Base-by-base conservation (phyloP, 768 basidiomycete genomes). In the Boletus sensibilis region DNA sequence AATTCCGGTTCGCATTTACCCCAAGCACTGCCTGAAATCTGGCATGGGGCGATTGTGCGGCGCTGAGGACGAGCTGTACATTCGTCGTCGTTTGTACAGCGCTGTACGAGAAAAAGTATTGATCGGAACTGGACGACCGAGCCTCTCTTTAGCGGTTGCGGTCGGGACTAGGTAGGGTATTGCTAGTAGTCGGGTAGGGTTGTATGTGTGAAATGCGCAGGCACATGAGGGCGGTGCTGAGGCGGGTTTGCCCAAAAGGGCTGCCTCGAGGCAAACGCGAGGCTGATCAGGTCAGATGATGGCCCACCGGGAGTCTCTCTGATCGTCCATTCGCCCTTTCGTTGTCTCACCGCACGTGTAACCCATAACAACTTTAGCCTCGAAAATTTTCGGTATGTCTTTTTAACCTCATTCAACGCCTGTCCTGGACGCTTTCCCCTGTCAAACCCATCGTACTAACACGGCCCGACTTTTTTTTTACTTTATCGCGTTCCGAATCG, bases 231-330 rank as follows among this genome's bases (percentile, higher is more conserved):
- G 56, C 56, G 27, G 35, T 57, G 59, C 27, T n/a, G 34, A 5
- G 49, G 27, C 51, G 49, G 34, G 47, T 23, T 31, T 35, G 20
- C 59, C 27, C 42, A 60, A 60, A 43, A n/a, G 21, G 29, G 20
- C 45, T 8, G 67, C 69, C 69, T 62, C 65, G 69, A 71, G 69
- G 69, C 54, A 38, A 23, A 14, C 16, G 61, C 42, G 63, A 68
- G 68, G 68, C 55, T 34, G 45, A 38, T 57, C 52, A 55, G 31
- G 53, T 58, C 56, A 55, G 47, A 37, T 34, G 39, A 38, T 38
- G 37, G 2, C 8, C 18, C 8, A 6, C n/a, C 16, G 33, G 40
- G 42, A 25, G 38, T 29, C 44, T n/a, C 39, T 58, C 11, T 29
- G 44, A 45, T 45, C 44, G 44, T 29, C 44, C 29, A 31, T 12